Percentiles rank a stretch among this genome's conserved stretches.
Evolutionary conservation across 345 rosid species (phyloP).

Genomic region (Citrus medica): DNA sequence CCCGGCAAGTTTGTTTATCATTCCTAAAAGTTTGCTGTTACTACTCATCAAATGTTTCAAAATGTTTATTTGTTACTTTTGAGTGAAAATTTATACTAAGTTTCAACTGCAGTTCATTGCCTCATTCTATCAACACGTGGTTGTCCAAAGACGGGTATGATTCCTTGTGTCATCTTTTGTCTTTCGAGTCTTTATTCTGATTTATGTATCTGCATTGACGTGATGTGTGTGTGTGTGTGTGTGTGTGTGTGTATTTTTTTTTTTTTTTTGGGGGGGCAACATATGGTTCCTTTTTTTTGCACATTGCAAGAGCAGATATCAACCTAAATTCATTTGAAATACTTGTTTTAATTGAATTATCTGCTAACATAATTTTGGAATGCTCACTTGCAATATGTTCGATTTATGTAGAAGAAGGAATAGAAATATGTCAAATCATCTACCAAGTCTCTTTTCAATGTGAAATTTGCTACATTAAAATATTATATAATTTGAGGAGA

Average conservation of each 20-base stretch:
- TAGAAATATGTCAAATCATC: background rate
- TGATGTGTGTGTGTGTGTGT: no score
- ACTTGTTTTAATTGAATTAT: background rate
- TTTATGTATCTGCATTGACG: background rate
- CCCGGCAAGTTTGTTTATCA: background rate
- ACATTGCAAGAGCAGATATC: background rate
- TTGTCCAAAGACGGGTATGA: slow-evolving; percentile 88
- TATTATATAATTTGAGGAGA: background rate
- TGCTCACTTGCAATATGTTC: background rate
- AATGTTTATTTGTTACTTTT: slow-evolving; percentile 8
- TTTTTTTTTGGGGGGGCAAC: background rate
- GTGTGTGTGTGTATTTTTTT: no score
- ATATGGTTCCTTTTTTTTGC: background rate
- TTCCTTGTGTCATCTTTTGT: slow-evolving; percentile 15
- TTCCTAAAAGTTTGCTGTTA: background rate
- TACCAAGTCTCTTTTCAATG: background rate
- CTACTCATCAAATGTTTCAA: background rate
- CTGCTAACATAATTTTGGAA: background rate
- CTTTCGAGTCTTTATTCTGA: background rate
- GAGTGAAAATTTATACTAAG: slow-evolving; percentile 5
- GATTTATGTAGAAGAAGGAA: background rate
- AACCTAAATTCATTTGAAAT: background rate
- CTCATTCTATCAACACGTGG: slow-evolving; percentile 85
- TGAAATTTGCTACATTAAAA: background rate
- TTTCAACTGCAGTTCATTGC: slow-evolving; percentile 70